Evolutionary conservation across 2,329 filamentous ascomycete species (phyloP), one percentile per base, ranked within the genome.

Genomic region (Fusarium continuum): DNA sequence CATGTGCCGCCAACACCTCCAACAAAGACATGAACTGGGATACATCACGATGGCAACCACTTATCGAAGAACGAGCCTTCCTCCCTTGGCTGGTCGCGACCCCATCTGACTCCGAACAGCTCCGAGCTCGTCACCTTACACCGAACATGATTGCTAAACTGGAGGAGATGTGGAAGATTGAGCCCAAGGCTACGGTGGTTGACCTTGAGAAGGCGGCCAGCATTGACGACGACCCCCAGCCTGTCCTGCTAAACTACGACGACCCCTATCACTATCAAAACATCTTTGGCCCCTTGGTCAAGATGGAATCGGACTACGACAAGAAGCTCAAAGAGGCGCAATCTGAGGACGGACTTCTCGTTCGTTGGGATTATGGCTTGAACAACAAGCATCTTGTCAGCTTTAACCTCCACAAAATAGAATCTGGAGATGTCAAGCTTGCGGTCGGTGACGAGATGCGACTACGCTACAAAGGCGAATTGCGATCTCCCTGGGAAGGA

Each of bases 1-100:
- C 95, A 40, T 99, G 95, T 77, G 95, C 94, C 28, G 90, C 95
- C 23, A 94, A 91, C 79, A 91, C 93, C 2, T 98, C 95, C 28
- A 94, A 92, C 66, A 99, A 99, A 79, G 95, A 99, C 73, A 98
- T 99, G 93, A 99, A 95, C 76, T 99, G 95, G 95, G 95, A 99
- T 76, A 96, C 93, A 6, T 96, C 94, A 22, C 88, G 93, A 74
- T 99, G 95, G 95, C 93, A 98, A 75, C 95, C 95, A 11, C 83
- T 99, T 55, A 98, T 99, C 65, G 93, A 97, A 77, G 95, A 99
- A 73, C 92, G 95, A 44, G 95, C 93, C 14, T 99, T 99, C 75
- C 79, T 99, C 31, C 85, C 90, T 32, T 99, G 95, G 95, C 91
- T 99, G 20, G 94, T 99, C 8, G 87, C 88, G 39, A 84, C 91